Percentiles rank a stretch among this genome's conserved stretches.
Conservation (phyloP, 176 grass and related monocot species). For the Oryza brachyantha region DNA sequence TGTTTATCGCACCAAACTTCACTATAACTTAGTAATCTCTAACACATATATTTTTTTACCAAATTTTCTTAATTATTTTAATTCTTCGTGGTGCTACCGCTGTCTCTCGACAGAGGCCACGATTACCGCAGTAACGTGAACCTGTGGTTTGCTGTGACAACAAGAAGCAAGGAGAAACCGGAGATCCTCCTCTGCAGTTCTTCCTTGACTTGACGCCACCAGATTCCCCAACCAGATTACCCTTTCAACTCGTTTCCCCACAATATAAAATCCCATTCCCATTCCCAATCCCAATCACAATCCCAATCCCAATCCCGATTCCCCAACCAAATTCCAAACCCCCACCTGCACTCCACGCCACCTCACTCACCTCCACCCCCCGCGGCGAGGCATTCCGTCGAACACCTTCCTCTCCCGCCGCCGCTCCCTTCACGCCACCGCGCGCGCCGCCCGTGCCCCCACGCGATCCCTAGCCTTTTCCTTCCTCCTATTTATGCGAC, state of each 20-base stretch:
- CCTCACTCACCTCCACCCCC: too few species aligned
- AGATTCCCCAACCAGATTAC: neutral
- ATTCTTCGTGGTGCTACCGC: too few species aligned
- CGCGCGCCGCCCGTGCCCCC: neutral
- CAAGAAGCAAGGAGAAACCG: neutral
- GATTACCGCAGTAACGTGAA: too few species aligned
- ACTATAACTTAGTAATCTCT: too few species aligned
- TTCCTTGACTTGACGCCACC: neutral
- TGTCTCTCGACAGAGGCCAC: too few species aligned
- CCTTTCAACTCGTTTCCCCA: neutral
- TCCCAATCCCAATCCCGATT: conserved; percentile 7
- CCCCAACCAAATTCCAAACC: neutral
- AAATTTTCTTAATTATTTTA: too few species aligned
- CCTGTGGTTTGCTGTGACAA: too few species aligned
- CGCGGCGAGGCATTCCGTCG: conserved; percentile 19
- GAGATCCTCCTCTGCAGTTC: neutral
- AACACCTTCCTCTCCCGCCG: neutral
- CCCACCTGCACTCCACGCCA: neutral
- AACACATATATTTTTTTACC: too few species aligned
- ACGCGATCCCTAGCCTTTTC: conserved; percentile 38
- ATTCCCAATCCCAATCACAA: too few species aligned
- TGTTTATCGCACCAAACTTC: too few species aligned
- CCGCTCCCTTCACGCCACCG: neutral
- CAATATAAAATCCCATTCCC: too few species aligned
- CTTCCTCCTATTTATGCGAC: conserved; percentile 21